A percentile compares a stretch with the other conserved stretches of the same genome.
Evolutionary conservation across 2,329 filamentous ascomycete genomes (phyloP).

Genomic region (Colletotrichum chrysophilum): DNA sequence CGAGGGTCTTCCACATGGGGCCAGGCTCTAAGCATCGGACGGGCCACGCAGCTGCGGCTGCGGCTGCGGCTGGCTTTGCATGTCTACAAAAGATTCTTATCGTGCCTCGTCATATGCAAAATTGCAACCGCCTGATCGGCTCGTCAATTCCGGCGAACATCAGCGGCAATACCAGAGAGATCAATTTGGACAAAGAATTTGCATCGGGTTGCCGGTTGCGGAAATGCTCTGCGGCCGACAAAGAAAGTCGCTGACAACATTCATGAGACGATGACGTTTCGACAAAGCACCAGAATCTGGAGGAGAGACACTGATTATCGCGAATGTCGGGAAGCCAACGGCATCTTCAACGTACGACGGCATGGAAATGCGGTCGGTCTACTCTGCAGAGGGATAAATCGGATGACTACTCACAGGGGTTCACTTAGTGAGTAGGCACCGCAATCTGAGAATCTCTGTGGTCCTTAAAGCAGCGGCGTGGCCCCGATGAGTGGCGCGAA

Average conservation of each 20-base stretch:
- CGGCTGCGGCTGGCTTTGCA: background rate
- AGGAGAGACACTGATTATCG: background rate
- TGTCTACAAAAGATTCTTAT: background rate
- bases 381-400: background rate
- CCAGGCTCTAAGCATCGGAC: background rate
- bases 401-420: background rate
- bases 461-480: conserved; percentile 4
- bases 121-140: background rate
- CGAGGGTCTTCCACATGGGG: background rate
- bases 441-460: background rate
- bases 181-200: background rate
- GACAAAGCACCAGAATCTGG: background rate
- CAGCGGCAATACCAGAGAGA: background rate
- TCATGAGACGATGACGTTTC: background rate
- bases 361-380: background rate
- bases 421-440: background rate
- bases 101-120: background rate
- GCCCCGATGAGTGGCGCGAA: background rate
- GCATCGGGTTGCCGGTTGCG: background rate
- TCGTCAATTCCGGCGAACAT: background rate
- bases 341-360: background rate
- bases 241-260: background rate
- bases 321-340: background rate
- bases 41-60: background rate
- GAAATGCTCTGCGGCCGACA: background rate